Base-by-base conservation (phyloP, 1,139 yeast genomes). In the Blastobotrys persicus region DNA sequence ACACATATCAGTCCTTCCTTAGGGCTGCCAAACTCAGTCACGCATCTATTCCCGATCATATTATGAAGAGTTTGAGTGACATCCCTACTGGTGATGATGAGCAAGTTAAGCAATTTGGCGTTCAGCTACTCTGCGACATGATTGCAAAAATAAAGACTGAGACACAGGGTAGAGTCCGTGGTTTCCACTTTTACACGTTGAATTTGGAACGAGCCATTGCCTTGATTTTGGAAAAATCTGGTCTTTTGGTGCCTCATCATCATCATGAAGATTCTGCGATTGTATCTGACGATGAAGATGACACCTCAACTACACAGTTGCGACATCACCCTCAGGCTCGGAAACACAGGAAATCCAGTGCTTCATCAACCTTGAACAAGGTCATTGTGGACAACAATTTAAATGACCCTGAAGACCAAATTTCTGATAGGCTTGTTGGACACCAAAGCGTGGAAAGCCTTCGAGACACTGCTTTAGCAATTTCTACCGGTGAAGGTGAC, bases 131-230 rank as follows among this genome's bases (percentile, higher is more conserved):
- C 53, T 73, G 78, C 37, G 79, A 83, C 34, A 82, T 89, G 49
- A 78, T 92, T 45, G 31, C 46, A 17, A 50, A 49, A n/a, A 75
- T 89, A 23, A 74, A 78, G 59, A 55, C 69, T 4, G 71, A 74
- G 40, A 81, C 89, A 1, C 64, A 76, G 14, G 73, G 80, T 51
- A 57, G 66, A 16, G 73, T 86, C 13, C 79, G 79, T 55, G 96
- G 97, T 1, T 85, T 86, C 71, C 98, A 91, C 66, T 88, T 91
- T 68, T 91, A 89, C 66, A 85, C 96, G 0, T 77, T 91, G 59
- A 91, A 91, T 64, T 75, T 91, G 67, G 98, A 91, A 66, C 88
- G 87, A 64, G 88, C 96, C 0, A 85, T 91, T 33, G 96, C 97
- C 1, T 84, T 88, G 54, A 83, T 91, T 45, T 78, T 92, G 17